Evolutionary conservation across 129 eudicot genomes (phyloP), one percentile per base, ranked within the genome.

Genomic region (Helianthus annuus): DNA sequence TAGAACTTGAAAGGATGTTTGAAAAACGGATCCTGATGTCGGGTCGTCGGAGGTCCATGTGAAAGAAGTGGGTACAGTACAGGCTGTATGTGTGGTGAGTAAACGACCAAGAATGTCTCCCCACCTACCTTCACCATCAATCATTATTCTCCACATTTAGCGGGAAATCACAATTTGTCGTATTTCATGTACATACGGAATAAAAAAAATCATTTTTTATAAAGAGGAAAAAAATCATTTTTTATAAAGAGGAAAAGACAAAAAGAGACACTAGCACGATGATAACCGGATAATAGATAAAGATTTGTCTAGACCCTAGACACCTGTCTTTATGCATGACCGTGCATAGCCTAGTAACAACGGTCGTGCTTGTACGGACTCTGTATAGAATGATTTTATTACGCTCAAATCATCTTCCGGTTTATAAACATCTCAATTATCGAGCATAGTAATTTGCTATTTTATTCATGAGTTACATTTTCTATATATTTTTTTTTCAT

Each of bases 11-110:
- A 57, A 57, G 38, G 14, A 9, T 1, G 9, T 57, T 3, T 27
- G 65, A 29, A 59, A 15, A 59, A 10, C 10, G 16, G 40, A 27
- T 27, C 29, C 1, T 59, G 17, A 29, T 59, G 65, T 59, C 16
- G 64, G 65, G 42, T 12, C 42, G 17, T 49, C 17, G 55, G 45
- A 39, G 55, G 55, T 49, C 19, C 55, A 58, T 11, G 40, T 1
- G 14, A 12, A 57, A 57, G 42, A 59, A 59, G 42, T 29, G 64
- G 36, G 65, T 59, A 59, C 42, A 59, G 65, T 27, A 59, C 65
- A 59, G 65, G 44, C 4, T 59, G 65, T 59, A 12, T 12, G 64
- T 19, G 0, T 19, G 22, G 64, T 58, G 4, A 58, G 64, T 58
- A 10, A 27, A 38, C 40, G 42, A 58, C 42, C 64, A 3, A 58